Evolutionary conservation across 805 yeast genomes (phyloP).

Genomic region (Tetrapisispora taiwanensis): DNA sequence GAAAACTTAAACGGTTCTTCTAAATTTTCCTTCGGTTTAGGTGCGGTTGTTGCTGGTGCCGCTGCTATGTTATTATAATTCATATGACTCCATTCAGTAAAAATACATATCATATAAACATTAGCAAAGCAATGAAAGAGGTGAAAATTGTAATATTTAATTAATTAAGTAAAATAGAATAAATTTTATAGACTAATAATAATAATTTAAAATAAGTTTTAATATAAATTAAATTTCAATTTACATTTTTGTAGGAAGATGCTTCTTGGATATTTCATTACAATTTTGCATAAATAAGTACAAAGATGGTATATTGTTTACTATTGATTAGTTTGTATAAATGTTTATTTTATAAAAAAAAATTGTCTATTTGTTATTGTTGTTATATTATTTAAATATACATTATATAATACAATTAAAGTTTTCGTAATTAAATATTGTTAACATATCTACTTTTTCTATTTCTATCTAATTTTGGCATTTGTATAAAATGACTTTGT

Average conservation of each 20-base stretch:
- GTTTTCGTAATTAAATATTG: background rate
- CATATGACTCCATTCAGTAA: background rate
- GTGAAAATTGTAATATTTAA: background rate
- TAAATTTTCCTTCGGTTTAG: slow-evolving; percentile 4
- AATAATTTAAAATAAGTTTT: no score
- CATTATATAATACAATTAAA: background rate
- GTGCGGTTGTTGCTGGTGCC: slow-evolving; percentile 6
- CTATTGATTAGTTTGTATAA: no score
- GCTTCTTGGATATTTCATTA: no score
- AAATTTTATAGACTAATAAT: background rate
- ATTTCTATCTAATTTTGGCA: background rate
- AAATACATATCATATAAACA: no score
- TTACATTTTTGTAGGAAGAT: background rate
- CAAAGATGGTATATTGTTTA: no score
- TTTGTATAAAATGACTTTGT: background rate
- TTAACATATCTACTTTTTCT: background rate
- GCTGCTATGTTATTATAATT: slow-evolving; percentile 5
- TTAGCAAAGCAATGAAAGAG: no score
- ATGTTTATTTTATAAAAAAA: no score
- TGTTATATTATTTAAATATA: background rate
- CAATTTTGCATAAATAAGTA: no score
- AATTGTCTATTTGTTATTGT: no score
- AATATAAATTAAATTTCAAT: background rate
- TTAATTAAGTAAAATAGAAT: background rate
- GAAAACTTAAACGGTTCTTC: slow-evolving; percentile 7